Evolutionary conservation across 2,329 filamentous ascomycete species (phyloP), one percentile per base, ranked within the genome.

Genomic region (Ophiocordyceps camponoti-leonardi): DNA sequence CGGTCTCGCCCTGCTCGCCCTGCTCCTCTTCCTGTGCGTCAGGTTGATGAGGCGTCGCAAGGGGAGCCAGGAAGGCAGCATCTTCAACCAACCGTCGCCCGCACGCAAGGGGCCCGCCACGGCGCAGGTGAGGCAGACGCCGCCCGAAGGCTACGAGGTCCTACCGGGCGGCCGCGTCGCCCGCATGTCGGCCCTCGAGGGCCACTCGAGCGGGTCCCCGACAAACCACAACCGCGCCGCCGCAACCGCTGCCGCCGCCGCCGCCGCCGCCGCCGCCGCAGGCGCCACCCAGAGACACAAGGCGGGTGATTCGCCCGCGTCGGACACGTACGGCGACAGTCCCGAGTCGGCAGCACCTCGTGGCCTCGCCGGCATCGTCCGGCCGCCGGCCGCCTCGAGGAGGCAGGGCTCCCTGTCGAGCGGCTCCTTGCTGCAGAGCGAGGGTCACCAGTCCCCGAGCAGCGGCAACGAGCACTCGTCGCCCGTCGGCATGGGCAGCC

Each of bases 101-200:
- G 68, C 73, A n/a, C 66, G 77, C 47, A 70, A 67, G 52, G 70
- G 68, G 0, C 63, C 65, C 0, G 52, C 60, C 8, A 64, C 68
- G 52, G 51, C 62, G 8, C 68, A 71, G 50, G 53, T 55, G 31
- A 58, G n/a, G 35, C 35, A 54, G 37, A 57, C 50, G 42, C 56
- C 63, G 2, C 64, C 69, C 3, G 65, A 68, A 51, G 80, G 77
- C 39, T 83, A 85, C 51, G 82, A 86, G 53, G 75, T 87, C 16
- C 71, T 93, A 12, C 85, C 87, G 6, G 88, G 87, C 41, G 87
- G 86, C 28, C 81, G 92, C 49, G 92, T 98, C 48, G 86, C 92
- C 37, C 81, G 92, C 46, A 96, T 98, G 92, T 88, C 90, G 37
- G 92, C 92, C 31, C 65, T 98, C 45, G 90, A 95, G 64, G 81